Conservation (phyloP, 768 basidiomycete species). For the Collybia sordida region DNA sequence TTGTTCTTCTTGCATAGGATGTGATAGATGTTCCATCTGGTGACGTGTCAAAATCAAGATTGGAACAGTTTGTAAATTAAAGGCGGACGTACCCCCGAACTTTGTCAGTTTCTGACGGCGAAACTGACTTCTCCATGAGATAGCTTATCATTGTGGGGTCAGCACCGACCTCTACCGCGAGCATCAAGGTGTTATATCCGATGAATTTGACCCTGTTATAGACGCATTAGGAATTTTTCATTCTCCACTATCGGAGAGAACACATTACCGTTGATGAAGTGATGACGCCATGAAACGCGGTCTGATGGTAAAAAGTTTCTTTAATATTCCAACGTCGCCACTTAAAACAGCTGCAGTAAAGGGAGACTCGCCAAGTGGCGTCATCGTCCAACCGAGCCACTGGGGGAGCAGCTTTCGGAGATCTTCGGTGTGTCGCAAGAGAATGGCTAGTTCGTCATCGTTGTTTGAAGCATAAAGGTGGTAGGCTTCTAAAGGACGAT, state of each 20-base stretch:
- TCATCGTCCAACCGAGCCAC: slow-evolving; percentile 53
- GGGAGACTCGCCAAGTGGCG: slow-evolving; percentile 50
- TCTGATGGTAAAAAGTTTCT: slow-evolving; percentile 41
- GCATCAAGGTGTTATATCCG: slow-evolving; percentile 42
- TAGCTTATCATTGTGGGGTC: slow-evolving; percentile 44
- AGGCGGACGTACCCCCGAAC: slow-evolving; percentile 36
- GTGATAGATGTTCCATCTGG: slow-evolving; percentile 63
- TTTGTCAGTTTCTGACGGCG: slow-evolving; percentile 40
- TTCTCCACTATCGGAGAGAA: neutral
- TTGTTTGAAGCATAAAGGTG: slow-evolving; percentile 44
- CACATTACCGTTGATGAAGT: slow-evolving; percentile 42
- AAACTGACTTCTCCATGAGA: slow-evolving; percentile 45
- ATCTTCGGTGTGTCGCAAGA: slow-evolving; percentile 36
- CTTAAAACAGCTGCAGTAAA: slow-evolving; percentile 43
- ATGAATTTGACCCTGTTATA: slow-evolving; percentile 42
- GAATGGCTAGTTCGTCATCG: slow-evolving; percentile 40
- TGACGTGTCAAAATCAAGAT: slow-evolving; percentile 23
- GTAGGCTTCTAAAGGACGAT: slow-evolving; percentile 50
- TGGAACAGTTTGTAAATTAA: neutral
- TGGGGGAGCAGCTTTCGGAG: slow-evolving; percentile 40
- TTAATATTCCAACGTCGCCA: slow-evolving; percentile 36
- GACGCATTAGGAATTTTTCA: too few species aligned
- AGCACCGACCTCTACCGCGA: slow-evolving; percentile 35
- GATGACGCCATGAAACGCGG: slow-evolving; percentile 40
- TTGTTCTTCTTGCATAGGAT: slow-evolving; percentile 32